These are phyloP conservation scores for carrot (Daucus carota) DNA, from an alignment of 129 eudicot species.

Conservation along the genomic window DNA sequence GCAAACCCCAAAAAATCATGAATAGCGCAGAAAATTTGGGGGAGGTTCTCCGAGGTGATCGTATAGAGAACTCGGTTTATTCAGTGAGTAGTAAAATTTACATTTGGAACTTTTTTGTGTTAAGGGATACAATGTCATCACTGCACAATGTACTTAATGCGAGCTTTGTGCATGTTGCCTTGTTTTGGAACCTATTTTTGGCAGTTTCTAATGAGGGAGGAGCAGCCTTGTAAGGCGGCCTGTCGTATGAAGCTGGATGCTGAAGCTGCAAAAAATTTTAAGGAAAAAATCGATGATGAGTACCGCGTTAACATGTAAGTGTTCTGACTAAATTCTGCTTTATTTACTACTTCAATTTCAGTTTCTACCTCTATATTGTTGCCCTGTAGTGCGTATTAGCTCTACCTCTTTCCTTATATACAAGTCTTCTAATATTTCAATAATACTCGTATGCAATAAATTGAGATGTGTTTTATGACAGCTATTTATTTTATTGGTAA, in stretches of 20 bases:
- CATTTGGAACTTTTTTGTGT: neutral
- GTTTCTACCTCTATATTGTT: neutral
- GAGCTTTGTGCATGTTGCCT: neutral
- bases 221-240: conserved; percentile 72
- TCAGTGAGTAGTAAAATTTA: conserved; percentile 35
- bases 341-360: neutral
- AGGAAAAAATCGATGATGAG: conserved; percentile 90
- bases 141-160: neutral
- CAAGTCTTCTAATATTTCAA: neutral
- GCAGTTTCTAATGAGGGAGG: conserved; percentile 87
- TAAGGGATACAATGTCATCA: neutral
- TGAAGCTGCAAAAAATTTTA: conserved; percentile 71
- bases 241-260: conserved; percentile 64
- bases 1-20: conserved; percentile 61
- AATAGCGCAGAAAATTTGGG: conserved; percentile 95
- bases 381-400: neutral
- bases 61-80: conserved; percentile 90
- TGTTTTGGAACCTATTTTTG: conserved; percentile 3
- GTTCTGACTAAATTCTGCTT: neutral
- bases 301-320: conserved; percentile 88
- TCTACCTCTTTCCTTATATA: neutral
- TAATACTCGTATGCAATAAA: neutral
- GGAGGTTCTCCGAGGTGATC: conserved; percentile 96
- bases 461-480: neutral
- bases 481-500: conserved; percentile 9